These are phyloP conservation scores for Pisolithus albus DNA, from an alignment of 768 basidiomycete genomes.

Conservation along the genomic window DNA sequence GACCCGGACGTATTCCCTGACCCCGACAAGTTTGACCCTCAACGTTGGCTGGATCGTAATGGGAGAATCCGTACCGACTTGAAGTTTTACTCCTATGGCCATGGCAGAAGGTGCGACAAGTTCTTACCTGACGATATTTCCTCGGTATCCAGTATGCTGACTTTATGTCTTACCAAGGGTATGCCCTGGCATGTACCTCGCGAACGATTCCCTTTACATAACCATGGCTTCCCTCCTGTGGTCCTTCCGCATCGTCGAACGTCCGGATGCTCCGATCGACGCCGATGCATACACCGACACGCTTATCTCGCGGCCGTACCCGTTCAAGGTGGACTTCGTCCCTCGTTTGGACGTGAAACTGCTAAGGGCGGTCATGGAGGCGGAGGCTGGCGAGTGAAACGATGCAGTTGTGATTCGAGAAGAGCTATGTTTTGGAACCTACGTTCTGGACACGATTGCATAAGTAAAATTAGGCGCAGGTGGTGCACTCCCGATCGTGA, in stretches of 20 bases:
- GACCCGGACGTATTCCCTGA: conserved; percentile 45
- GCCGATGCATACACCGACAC: conserved; percentile 49
- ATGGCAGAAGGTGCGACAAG: conserved; percentile 37
- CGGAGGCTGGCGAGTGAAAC: background rate
- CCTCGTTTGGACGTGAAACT: conserved; percentile 29
- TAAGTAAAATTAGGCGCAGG: too few species aligned
- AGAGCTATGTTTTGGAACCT: background rate
- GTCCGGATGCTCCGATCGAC: conserved; percentile 48
- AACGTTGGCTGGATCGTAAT: conserved; percentile 43
- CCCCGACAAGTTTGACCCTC: conserved; percentile 48
- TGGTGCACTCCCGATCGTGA: too few species aligned
- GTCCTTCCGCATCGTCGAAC: conserved; percentile 49
- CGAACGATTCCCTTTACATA: conserved; percentile 45
- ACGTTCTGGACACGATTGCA: background rate
- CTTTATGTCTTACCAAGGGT: conserved; percentile 28
- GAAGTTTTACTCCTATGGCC: conserved; percentile 46
- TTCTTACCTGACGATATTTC: background rate
- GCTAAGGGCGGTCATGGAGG: conserved; percentile 11
- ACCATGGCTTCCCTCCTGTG: conserved; percentile 55
- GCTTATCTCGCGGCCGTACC: conserved; percentile 48
- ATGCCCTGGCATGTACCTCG: conserved; percentile 52
- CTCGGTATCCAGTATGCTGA: background rate
- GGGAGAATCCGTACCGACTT: conserved; percentile 42
- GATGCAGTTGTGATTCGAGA: background rate
- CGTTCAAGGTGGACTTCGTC: conserved; percentile 51